Base-by-base conservation (phyloP, 805 yeast genomes). In the Candida glaebosa region DNA sequence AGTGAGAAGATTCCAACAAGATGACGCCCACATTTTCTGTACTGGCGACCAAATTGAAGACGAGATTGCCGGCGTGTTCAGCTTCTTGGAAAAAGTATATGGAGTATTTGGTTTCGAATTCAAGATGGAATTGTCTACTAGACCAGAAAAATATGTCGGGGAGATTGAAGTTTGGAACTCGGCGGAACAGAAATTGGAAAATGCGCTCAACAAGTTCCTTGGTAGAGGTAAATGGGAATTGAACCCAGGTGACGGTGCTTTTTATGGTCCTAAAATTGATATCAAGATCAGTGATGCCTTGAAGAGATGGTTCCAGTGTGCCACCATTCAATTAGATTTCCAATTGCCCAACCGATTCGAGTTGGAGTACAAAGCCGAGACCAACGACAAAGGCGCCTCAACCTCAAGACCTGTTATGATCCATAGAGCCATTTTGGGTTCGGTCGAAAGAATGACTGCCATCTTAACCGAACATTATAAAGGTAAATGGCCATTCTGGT, bases 401-500 rank as follows among this genome's bases (percentile, higher is more conserved):
- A 75, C 74, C 53, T 79, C 76, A 43, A 86, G 96, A 67, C 99
- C 99, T 39, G 99, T 93, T 42, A 93, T 93, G 98, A 91, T 93
- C 60, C 99, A 93, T 75, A 87, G 99, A 72, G 99, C 99, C 52
- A 88, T 93, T 52, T 79, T 91, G 61, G 99, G 99, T 53, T 87
- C 96, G 35, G 95, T 93, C 46, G 99, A 93, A 77, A 87, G 99
- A 78, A 90, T 93, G 98, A 87, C 96, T 49, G 99, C 97, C 49
- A 91, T 93, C 56, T 81, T 93, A 67, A 90, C 96, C 45, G 99
- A 93, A 71, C 99, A 93, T 73, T 93, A 76, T 71, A 96, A 90
- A 61, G 99, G 99, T 59, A 93, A 89, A 66, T 93, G 99, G 99
- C 99, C 99, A 60, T 87, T 93, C 78, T 93, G 99, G 99, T 77